Percentiles rank a stretch among this genome's conserved stretches.
phyloP scores from a whole-genome alignment of 2,329 filamentous ascomycete species.

The Calonectria hawksworthii region DNA sequence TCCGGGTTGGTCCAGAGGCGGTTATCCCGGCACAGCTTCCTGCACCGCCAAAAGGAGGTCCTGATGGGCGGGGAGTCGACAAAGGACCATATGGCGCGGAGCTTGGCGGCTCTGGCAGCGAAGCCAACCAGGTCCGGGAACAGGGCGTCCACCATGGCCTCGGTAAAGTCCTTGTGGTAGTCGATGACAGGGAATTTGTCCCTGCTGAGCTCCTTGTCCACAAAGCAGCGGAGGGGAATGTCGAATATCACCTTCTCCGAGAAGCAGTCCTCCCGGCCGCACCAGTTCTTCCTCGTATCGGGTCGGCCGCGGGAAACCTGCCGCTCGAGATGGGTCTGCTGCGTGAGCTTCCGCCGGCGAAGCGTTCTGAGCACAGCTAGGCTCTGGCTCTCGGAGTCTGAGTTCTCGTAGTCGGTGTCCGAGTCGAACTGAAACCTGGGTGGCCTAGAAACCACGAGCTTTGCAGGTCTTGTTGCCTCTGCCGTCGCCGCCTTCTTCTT shows the following conservation, averaged over 20 bases:
- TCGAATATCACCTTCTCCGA: conserved; percentile 27
- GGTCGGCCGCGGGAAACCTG: conserved; percentile 41
- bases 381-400: neutral
- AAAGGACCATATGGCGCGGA: conserved; percentile 39
- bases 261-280: conserved; percentile 32
- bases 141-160: conserved; percentile 28
- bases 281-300: conserved; percentile 32
- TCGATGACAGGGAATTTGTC: conserved; percentile 22
- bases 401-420: neutral
- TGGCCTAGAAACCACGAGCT: neutral
- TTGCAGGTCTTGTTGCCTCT: neutral
- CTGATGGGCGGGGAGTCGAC: conserved; percentile 44
- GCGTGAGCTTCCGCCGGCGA: conserved; percentile 6
- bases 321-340: conserved; percentile 5
- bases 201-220: conserved; percentile 18
- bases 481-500: neutral
- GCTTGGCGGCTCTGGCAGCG: conserved; percentile 29
- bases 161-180: conserved; percentile 39
- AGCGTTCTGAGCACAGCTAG: neutral
- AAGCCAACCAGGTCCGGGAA: conserved; percentile 24
- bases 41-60: conserved; percentile 40
- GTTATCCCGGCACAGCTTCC: neutral
- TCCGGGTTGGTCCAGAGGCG: neutral
- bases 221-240: conserved; percentile 21
- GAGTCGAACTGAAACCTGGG: neutral